These are phyloP conservation scores for Dactylellina cionopaga DNA, from an alignment of 2,329 filamentous ascomycete species.

Conservation along the genomic window DNA sequence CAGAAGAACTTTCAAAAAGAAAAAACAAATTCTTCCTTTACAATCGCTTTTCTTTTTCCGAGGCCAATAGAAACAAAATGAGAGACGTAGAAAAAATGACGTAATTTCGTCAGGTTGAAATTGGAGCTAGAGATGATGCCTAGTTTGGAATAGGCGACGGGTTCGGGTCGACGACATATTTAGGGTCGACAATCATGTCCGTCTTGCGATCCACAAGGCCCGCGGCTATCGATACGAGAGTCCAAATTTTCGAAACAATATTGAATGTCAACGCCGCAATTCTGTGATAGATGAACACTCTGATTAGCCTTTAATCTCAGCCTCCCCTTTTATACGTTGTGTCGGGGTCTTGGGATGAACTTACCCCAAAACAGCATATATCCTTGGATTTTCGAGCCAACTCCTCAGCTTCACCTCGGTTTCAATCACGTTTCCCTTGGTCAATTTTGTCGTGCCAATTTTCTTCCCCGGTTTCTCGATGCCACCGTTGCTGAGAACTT, in stretches of 20 bases:
- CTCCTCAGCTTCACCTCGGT: conserved; percentile 68
- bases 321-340: background rate
- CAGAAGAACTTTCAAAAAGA: no score
- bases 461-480: conserved; percentile 52
- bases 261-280: conserved; percentile 46
- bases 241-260: conserved; percentile 47
- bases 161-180: conserved; percentile 3
- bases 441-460: conserved; percentile 59
- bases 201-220: background rate
- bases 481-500: conserved; percentile 24
- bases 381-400: conserved; percentile 68
- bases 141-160: background rate
- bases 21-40: no score
- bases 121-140: background rate
- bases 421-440: conserved; percentile 62
- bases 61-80: no score
- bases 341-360: background rate
- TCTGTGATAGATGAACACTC: conserved; percentile 32
- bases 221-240: conserved; percentile 25
- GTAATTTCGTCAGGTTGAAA: background rate
- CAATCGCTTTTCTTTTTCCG: background rate
- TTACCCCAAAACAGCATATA: conserved; percentile 65
- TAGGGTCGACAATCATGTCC: conserved; percentile 6
- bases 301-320: conserved; percentile 28
- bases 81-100: conserved; percentile 1